Percentiles rank a stretch among this genome's conserved stretches.
These are phyloP conservation scores for Ochromonas danica DNA, from an alignment of 108 stramenopile species.

Conservation along the genomic window DNA sequence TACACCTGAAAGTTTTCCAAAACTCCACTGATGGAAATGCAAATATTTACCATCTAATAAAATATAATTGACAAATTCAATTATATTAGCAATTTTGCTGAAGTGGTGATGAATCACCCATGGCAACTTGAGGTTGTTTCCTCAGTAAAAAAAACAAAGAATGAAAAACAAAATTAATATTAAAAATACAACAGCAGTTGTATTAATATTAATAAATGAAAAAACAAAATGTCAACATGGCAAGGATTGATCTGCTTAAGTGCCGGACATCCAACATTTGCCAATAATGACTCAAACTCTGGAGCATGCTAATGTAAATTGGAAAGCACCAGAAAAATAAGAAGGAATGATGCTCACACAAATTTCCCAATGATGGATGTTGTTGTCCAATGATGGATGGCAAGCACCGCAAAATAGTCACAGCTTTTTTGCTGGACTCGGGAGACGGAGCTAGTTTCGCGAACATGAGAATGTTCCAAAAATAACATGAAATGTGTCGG, in stretches of 20 bases:
- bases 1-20: constrained; percentile 16
- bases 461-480: constrained; percentile 16
- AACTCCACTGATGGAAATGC: constrained; percentile 15
- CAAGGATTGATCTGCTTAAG: constrained; percentile 15
- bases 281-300: constrained; percentile 16
- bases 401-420: constrained; percentile 15
- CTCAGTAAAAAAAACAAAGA: constrained; percentile 17
- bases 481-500: constrained; percentile 16
- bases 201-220: constrained; percentile 18
- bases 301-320: constrained; percentile 16
- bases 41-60: constrained; percentile 18
- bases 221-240: constrained; percentile 17
- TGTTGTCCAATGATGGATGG: constrained; percentile 15
- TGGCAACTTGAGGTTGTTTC: constrained; percentile 15
- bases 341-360: constrained; percentile 15
- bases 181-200: constrained; percentile 17
- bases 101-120: constrained; percentile 15
- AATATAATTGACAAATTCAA: constrained; percentile 18
- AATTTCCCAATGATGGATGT: constrained; percentile 16
- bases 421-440: constrained; percentile 14
- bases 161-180: constrained; percentile 18
- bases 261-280: constrained; percentile 14
- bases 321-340: constrained; percentile 16
- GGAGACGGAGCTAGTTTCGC: constrained; percentile 13
- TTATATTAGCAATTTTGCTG: constrained; percentile 17